Evolutionary conservation across 2,329 filamentous ascomycete species (phyloP).

Genomic region (Rugonectria rugulosa): DNA sequence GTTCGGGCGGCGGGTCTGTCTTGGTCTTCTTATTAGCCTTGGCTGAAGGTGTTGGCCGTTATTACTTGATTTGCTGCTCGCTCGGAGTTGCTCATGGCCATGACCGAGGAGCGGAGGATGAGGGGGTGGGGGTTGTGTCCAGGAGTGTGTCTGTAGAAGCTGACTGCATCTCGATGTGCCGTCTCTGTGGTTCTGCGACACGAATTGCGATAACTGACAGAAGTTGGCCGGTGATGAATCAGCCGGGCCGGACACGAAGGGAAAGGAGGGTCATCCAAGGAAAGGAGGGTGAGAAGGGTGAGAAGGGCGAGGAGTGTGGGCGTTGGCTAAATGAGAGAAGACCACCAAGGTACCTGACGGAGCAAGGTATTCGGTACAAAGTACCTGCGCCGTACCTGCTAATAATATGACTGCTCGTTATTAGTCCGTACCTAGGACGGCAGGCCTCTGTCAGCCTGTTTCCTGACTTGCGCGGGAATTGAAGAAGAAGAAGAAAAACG

Average conservation of each 20-base stretch:
- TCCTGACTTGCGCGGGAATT: too few species aligned
- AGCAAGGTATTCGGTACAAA: too few species aligned
- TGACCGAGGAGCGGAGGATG: background rate
- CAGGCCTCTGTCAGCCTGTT: too few species aligned
- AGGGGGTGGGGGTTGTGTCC: background rate
- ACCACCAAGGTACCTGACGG: slow-evolving; percentile 22
- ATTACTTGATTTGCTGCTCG: slow-evolving; percentile 1
- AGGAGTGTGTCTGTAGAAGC: background rate
- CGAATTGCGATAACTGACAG: slow-evolving; percentile 12
- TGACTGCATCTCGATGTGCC: background rate
- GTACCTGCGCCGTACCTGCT: too few species aligned
- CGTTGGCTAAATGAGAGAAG: slow-evolving; percentile 28
- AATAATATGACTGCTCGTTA: too few species aligned
- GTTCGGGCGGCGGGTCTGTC: slow-evolving; percentile 31
- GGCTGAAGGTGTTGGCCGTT: background rate
- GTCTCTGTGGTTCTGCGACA: background rate
- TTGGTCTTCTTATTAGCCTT: background rate
- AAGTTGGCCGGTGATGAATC: slow-evolving; percentile 22
- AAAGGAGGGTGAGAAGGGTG: slow-evolving; percentile 6
- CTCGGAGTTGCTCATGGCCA: background rate
- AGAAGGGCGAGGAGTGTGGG: slow-evolving; percentile 37
- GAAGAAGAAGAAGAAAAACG: too few species aligned
- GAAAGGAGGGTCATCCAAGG: background rate
- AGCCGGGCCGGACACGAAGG: slow-evolving; percentile 13
- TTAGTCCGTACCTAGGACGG: too few species aligned